Percentiles rank a stretch among this genome's conserved stretches.
These are phyloP conservation scores for Berberis thunbergii DNA, from an alignment of 164 flowering plant species.

Conservation along the genomic window DNA sequence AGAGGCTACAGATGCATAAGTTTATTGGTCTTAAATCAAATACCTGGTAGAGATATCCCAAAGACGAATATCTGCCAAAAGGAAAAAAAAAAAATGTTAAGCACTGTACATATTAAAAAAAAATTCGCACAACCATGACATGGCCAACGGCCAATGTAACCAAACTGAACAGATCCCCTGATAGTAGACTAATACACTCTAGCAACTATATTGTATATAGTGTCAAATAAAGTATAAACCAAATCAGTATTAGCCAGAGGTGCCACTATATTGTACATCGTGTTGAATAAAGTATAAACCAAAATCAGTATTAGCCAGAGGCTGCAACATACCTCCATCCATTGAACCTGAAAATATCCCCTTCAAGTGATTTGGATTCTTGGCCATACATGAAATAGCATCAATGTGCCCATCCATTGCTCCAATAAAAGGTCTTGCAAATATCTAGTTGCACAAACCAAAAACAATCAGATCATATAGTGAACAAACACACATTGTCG, in stretches of 20 bases:
- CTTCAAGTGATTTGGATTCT: constrained; percentile 76
- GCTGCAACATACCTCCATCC: constrained; percentile 72
- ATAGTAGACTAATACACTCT: neutral
- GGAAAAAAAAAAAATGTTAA: constrained; percentile 1
- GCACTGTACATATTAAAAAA: neutral
- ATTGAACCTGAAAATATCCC: constrained; percentile 90
- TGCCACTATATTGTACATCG: no score
- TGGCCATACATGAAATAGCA: constrained; percentile 83
- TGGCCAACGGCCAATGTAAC: no score
- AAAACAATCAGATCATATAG: neutral
- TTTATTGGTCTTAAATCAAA: neutral
- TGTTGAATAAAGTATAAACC: neutral
- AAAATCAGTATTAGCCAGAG: neutral
- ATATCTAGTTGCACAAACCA: constrained; percentile 37
- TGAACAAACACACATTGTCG: neutral
- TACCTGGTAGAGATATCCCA: constrained; percentile 95
- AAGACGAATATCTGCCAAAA: constrained; percentile 79
- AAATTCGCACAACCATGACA: no score
- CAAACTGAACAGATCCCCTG: neutral
- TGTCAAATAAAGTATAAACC: neutral
- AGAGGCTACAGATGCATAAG: neutral
- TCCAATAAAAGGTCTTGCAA: constrained; percentile 87
- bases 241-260: neutral
- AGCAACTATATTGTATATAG: no score
- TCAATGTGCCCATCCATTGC: constrained; percentile 94